Evolutionary conservation across 139 green algal species (phyloP).

Genomic region (Limnomonas spitsbergensis): DNA sequence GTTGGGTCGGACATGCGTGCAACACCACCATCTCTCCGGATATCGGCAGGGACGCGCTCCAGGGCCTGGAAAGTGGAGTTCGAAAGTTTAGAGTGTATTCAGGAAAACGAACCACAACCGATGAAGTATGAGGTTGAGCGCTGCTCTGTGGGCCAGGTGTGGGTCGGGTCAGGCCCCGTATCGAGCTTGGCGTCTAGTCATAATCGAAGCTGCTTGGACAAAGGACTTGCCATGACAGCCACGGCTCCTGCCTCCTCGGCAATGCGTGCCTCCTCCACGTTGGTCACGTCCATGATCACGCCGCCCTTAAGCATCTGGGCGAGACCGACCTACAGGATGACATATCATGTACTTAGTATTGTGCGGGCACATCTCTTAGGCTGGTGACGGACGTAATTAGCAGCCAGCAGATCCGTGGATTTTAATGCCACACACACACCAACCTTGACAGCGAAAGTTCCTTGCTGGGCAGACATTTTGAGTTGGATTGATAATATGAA

Average conservation of each 20-base stretch:
- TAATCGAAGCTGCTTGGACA: constrained; percentile 92
- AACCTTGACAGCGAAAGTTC: constrained; percentile 81
- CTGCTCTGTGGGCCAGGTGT: too few relatives aligned
- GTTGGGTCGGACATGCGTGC: constrained; percentile 94
- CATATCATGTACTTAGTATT: background rate
- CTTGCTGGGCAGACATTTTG: too few relatives aligned
- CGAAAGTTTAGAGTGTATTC: too few relatives aligned
- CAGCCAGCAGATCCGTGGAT: too few relatives aligned
- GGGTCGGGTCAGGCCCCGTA: background rate
- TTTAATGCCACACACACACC: constrained; percentile 10
- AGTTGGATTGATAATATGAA: too few relatives aligned
- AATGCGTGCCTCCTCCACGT: constrained; percentile 94
- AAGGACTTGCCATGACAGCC: constrained; percentile 88
- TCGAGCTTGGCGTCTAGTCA: constrained; percentile 93
- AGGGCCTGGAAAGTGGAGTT: background rate
- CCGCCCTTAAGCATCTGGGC: constrained; percentile 99
- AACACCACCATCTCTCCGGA: constrained; percentile 93
- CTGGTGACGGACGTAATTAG: background rate
- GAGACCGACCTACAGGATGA: constrained; percentile 76
- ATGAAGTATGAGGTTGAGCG: too few relatives aligned
- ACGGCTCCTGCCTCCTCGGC: constrained; percentile 98
- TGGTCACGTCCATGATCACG: constrained; percentile 99
- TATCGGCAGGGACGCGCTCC: constrained; percentile 72
- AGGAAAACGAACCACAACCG: too few relatives aligned
- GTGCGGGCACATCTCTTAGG: background rate